Base-by-base conservation (phyloP, 139 green algal genomes). In the Desmodesmus armatus region DNA sequence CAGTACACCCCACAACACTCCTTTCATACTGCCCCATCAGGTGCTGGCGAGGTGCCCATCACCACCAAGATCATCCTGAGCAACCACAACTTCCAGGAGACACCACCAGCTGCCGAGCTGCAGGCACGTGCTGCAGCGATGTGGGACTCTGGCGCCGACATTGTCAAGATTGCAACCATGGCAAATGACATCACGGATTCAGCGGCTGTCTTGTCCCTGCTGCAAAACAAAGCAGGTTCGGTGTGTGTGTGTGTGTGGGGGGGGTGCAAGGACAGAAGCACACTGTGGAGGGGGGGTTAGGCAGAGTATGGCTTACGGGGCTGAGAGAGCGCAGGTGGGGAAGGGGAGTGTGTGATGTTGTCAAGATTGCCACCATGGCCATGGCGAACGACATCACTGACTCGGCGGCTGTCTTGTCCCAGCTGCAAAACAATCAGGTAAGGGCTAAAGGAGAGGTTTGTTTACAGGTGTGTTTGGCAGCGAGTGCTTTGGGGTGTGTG, bases 101-200 rank as follows among this genome's bases (percentile, higher is more conserved):
- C 96, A 0, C 94, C 97, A 0, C 58, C 72, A 23, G 78, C 86
- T 3, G 90, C 91, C n/a, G 87, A 93, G 58, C 92, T 99, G 55
- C 65, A 88, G 17, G 84, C 76, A 17, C 83, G 95, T 40, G 87
- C 96, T 2, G 55, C 29, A 21, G 70, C 82, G 35, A 95, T 97
- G 87, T 79, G 85, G 47, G 90, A 53, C 0, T 87, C 86, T 2
- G 97, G 95, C 1, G 95, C 95, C 2, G 93, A 98, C 89, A 93
- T 99, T 33, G 94, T 95, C 55, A 99, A 99, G 89, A 92, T 99
- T 66, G 97, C 97, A 1, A 94, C 93, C 17, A 98, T 94, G 62
- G 97, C 95, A 9, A 93, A 90, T 19, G 92, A 98, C 88, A 96
- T 98, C 62, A 87, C 82, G 0, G 96, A 99, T 80, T 84, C 90